These are phyloP conservation scores for Trapa incisa DNA, from an alignment of 345 rosid genomes.

Conservation along the genomic window DNA sequence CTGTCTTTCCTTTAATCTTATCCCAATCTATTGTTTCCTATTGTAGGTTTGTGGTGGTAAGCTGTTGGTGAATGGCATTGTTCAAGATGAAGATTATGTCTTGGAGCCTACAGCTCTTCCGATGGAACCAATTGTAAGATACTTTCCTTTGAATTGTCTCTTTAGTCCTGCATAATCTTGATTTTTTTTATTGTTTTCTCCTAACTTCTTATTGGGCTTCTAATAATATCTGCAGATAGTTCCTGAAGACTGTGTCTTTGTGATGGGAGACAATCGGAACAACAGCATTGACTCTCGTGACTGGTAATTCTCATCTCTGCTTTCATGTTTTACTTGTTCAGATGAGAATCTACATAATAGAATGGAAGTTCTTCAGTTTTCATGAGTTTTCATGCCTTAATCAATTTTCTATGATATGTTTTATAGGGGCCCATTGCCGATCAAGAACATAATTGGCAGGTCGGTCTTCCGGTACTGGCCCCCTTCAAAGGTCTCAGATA, in stretches of 20 bases:
- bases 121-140: constrained; percentile 52
- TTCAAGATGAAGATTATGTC: constrained; percentile 59
- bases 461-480: constrained; percentile 74
- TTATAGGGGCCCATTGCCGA: constrained; percentile 81
- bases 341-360: neutral
- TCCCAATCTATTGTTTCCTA: neutral
- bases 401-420: neutral
- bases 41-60: constrained; percentile 62
- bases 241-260: constrained; percentile 80
- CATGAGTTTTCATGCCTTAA: neutral
- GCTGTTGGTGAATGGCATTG: constrained; percentile 51
- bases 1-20: neutral
- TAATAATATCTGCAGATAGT: constrained; percentile 38
- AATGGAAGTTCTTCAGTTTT: neutral
- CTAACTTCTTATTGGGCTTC: neutral
- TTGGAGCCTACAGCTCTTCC: constrained; percentile 61
- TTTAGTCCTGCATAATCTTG: neutral
- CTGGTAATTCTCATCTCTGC: constrained; percentile 38
- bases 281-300: constrained; percentile 81
- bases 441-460: constrained; percentile 50
- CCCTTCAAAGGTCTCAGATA: constrained; percentile 58
- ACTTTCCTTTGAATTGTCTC: neutral
- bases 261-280: constrained; percentile 90
- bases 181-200: neutral
- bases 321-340: neutral